phyloP scores from a whole-genome alignment of 306 rosid species.

The Urtica urens region DNA sequence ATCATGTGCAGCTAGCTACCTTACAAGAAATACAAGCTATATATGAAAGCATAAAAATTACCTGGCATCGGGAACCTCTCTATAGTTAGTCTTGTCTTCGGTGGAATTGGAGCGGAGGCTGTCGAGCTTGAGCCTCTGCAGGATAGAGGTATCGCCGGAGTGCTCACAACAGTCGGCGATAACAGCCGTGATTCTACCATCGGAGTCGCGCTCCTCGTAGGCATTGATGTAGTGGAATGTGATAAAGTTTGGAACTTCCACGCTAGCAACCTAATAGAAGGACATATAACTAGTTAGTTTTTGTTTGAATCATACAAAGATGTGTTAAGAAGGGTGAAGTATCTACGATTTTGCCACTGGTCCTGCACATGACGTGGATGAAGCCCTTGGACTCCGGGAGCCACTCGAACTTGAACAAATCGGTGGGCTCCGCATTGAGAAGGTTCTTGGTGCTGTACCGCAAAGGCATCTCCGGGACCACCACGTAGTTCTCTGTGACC shows the following conservation, averaged over 20 bases:
- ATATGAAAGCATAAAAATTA: too few relatives aligned
- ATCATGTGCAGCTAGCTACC: too few relatives aligned
- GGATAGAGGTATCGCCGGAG: slow-evolving; percentile 41
- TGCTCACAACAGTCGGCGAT: slow-evolving; percentile 84
- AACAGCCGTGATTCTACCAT: slow-evolving; percentile 60
- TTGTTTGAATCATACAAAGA: too few relatives aligned
- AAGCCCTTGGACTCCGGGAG: slow-evolving; percentile 64
- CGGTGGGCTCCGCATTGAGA: slow-evolving; percentile 78
- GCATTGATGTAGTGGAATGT: slow-evolving; percentile 94
- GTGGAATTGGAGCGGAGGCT: slow-evolving; percentile 44
- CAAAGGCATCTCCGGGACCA: slow-evolving; percentile 82
- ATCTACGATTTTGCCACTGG: slow-evolving; percentile 64
- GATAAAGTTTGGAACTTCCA: slow-evolving; percentile 70
- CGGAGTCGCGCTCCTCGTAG: slow-evolving; percentile 65
- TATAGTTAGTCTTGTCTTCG: too few relatives aligned
- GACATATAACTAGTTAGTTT: neutral
- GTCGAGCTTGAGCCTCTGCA: slow-evolving; percentile 53
- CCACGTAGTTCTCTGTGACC: slow-evolving; percentile 52
- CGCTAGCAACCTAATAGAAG: slow-evolving; percentile 50
- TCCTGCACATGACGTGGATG: slow-evolving; percentile 74
- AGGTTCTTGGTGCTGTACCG: slow-evolving; percentile 70
- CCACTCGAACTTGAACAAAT: slow-evolving; percentile 80
- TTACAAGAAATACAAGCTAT: too few relatives aligned
- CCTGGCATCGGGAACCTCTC: slow-evolving; percentile 85
- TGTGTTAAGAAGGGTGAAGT: too few relatives aligned